Percentiles rank a stretch among this genome's conserved stretches.
Conservation (phyloP, 768 basidiomycete species). For the Serendipita sp. region DNA sequence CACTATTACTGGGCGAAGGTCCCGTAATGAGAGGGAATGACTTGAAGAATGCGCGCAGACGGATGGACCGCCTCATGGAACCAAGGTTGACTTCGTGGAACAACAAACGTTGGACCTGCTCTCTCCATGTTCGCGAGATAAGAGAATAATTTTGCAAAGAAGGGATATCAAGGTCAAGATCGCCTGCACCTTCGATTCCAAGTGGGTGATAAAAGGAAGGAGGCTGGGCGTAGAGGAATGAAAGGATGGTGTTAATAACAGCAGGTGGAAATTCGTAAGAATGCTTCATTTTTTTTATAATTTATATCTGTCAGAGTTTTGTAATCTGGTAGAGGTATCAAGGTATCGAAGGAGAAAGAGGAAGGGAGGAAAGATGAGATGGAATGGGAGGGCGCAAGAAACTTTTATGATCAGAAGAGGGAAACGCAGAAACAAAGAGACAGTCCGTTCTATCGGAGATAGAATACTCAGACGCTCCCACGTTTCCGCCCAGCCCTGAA, state of each 20-base stretch:
- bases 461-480: no score
- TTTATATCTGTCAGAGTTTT: background rate
- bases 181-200: background rate
- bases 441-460: no score
- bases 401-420: no score
- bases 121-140: background rate
- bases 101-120: background rate
- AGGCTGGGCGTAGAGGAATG: background rate
- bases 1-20: background rate
- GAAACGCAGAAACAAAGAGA: no score
- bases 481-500: no score
- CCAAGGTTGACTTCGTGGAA: background rate
- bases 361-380: no score
- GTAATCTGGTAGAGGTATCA: background rate
- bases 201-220: background rate
- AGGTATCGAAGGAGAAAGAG: no score
- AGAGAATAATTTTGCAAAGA: conserved; percentile 2
- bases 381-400: no score
- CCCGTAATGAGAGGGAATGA: background rate
- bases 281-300: background rate
- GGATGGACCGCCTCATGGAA: background rate
- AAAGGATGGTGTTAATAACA: background rate
- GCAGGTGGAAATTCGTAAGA: background rate
- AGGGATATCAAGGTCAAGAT: conserved; percentile 1
- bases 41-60: background rate